Percentiles rank a stretch among this genome's conserved stretches.
Conservation (phyloP, 495 filamentous ascomycete species). For the Hapsidospora chrysogenum region DNA sequence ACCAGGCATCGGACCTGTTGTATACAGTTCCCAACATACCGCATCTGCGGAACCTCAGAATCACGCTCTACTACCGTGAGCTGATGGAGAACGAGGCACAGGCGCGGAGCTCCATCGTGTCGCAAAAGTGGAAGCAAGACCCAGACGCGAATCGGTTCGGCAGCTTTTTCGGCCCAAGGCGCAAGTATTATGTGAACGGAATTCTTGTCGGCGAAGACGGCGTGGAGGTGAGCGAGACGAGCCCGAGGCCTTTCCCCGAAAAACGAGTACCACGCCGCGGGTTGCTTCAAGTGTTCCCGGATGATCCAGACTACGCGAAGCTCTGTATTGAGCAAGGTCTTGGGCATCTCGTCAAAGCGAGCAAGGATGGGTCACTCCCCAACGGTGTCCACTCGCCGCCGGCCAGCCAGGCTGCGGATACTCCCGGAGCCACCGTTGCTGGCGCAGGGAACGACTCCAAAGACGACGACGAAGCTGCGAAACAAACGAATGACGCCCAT, state of each 20-base stretch:
- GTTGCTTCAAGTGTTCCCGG: slow-evolving; percentile 21
- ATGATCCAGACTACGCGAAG: slow-evolving; percentile 27
- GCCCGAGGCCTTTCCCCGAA: slow-evolving; percentile 27
- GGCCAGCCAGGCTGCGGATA: neutral
- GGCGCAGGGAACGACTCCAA: too few relatives aligned
- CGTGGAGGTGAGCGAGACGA: slow-evolving; percentile 15
- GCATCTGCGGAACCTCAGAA: slow-evolving; percentile 46
- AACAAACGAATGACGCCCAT: too few relatives aligned
- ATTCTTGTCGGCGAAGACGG: slow-evolving; percentile 23
- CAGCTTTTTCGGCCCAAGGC: slow-evolving; percentile 21
- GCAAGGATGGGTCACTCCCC: slow-evolving; percentile 8
- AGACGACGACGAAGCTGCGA: too few relatives aligned
- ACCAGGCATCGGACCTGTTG: slow-evolving; percentile 56
- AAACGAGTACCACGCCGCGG: slow-evolving; percentile 28
- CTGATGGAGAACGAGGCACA: slow-evolving; percentile 26
- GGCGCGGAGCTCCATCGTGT: slow-evolving; percentile 14
- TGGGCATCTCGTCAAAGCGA: slow-evolving; percentile 15
- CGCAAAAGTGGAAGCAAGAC: slow-evolving; percentile 36
- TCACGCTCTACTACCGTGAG: slow-evolving; percentile 35
- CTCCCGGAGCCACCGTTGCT: neutral
- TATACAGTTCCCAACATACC: slow-evolving; percentile 51
- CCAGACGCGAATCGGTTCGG: slow-evolving; percentile 22
- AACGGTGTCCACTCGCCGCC: slow-evolving; percentile 19
- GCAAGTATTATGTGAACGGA: slow-evolving; percentile 30
- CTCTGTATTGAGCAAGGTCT: slow-evolving; percentile 30